These are phyloP conservation scores for Phytophthora foliorum DNA, from an alignment of 352 stramenopile genomes.

Conservation along the genomic window DNA sequence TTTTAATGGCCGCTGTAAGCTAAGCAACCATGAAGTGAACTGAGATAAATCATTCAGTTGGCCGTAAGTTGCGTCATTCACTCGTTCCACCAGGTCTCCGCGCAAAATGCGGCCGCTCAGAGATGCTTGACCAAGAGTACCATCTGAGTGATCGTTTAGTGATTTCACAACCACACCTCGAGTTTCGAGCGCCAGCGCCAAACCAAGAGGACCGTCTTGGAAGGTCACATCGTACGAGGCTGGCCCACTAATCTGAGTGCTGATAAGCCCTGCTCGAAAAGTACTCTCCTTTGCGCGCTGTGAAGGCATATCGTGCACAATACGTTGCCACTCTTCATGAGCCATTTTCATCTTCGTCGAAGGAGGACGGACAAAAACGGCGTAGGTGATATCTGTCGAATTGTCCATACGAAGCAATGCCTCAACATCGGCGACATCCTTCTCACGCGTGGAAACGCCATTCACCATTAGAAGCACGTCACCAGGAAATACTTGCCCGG, in stretches of 20 bases:
- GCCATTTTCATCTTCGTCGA: slow-evolving; percentile 52
- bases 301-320: slow-evolving; percentile 34
- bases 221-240: slow-evolving; percentile 75
- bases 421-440: slow-evolving; percentile 51
- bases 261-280: slow-evolving; percentile 35
- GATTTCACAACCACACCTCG: slow-evolving; percentile 83
- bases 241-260: slow-evolving; percentile 13
- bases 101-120: slow-evolving; percentile 63
- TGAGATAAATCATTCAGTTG: slow-evolving; percentile 78
- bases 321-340: slow-evolving; percentile 36
- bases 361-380: slow-evolving; percentile 50
- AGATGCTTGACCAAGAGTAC: slow-evolving; percentile 77
- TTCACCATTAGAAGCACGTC: slow-evolving; percentile 75
- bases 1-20: slow-evolving; percentile 68
- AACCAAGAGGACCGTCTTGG: slow-evolving; percentile 70
- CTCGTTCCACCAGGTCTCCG: slow-evolving; percentile 79
- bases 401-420: slow-evolving; percentile 41
- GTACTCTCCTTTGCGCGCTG: slow-evolving; percentile 42
- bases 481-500: slow-evolving; percentile 69
- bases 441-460: slow-evolving; percentile 31
- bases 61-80: slow-evolving; percentile 77
- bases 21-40: slow-evolving; percentile 81
- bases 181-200: slow-evolving; percentile 77
- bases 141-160: slow-evolving; percentile 74
- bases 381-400: slow-evolving; percentile 38